Conservation (phyloP, 345 rosid species). For the Lepidium aucheri region DNA sequence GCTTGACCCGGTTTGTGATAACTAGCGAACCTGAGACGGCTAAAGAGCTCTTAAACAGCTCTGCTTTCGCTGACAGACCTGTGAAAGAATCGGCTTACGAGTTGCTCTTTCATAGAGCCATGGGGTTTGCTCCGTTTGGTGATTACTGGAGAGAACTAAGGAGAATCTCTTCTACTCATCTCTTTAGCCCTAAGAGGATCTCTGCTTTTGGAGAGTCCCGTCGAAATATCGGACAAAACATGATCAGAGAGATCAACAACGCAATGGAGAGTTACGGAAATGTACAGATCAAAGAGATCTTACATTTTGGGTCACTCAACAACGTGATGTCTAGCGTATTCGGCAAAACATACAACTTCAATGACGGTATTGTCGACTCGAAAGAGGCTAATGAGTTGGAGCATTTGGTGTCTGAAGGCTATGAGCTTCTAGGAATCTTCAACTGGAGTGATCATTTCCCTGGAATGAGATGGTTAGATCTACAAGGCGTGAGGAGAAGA, state of each 20-base stretch:
- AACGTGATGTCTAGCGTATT: conserved; percentile 48
- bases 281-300: conserved; percentile 27
- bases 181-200: conserved; percentile 42
- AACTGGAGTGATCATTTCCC: conserved; percentile 86
- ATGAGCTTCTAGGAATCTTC: conserved; percentile 50
- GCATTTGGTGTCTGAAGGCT: conserved; percentile 40
- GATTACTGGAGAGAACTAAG: conserved; percentile 82
- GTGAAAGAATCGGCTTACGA: conserved; percentile 83
- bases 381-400: conserved; percentile 30
- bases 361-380: background rate
- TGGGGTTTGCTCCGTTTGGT: conserved; percentile 82
- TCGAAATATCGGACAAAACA: conserved; percentile 20
- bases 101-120: conserved; percentile 70
- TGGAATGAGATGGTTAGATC: conserved; percentile 29
- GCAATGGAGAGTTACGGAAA: conserved; percentile 20
- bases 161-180: conserved; percentile 61
- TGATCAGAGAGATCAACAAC: conserved; percentile 27
- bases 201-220: conserved; percentile 31
- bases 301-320: conserved; percentile 41
- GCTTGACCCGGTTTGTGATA: conserved; percentile 60
- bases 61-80: conserved; percentile 76
- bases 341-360: conserved; percentile 36
- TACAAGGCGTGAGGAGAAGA: conserved; percentile 44
- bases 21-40: conserved; percentile 60
- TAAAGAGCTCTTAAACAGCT: conserved; percentile 61